Base-by-base conservation (phyloP, 2,329 filamentous ascomycete species). In the Trichophyton benhamiae region DNA sequence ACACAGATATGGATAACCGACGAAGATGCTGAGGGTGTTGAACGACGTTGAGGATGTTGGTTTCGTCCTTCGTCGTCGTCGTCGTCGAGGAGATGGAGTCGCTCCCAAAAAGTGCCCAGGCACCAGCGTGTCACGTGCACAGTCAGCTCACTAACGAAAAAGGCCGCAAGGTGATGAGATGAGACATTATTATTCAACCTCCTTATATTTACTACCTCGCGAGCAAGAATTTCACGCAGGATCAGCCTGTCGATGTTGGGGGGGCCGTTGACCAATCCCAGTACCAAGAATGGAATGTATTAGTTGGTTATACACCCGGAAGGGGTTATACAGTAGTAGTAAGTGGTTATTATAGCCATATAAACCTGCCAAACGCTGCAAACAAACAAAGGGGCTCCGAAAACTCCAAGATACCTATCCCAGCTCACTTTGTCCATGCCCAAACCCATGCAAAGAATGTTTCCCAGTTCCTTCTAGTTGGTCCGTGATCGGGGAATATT, bases 391-490 rank as follows among this genome's bases (percentile, higher is more conserved):
- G 11, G 7, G 8, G 20, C 44, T 7, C 44, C 46, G 9, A 22
- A 55, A 55, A 55, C 49, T 55, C 49, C 49, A 20, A 33, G 8
- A 49, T 22, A 11, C 15, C n/a, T 33, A 7, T 11, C 30, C 30
- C 27, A n/a, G 3, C 7, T 58, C 20, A 76, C 58, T 73, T 75
- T 62, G 70, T 65, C 73, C 73, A 76, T 22, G 72, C 72, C 73
- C 71, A 74, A 41, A 76, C 48, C 73, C 73, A 76, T 11, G 66
- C 57, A 6, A 70, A 44, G 52, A 76, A 71, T 1, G 65, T 66
- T 9, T 42, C 33, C 36, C 63, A 58, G 60, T 75, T 76, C 3
- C 69, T 67, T 60, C 64, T 68, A 17, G 72, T 72, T 33, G 72
- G 65, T 0, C 69, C 70, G 57, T 70, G 66, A 33, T 75, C 73